A percentile compares a stretch with the other conserved stretches of the same genome.
Conservation (phyloP, 2,329 filamentous ascomycete species). For the Trichoderma asperellum region DNA sequence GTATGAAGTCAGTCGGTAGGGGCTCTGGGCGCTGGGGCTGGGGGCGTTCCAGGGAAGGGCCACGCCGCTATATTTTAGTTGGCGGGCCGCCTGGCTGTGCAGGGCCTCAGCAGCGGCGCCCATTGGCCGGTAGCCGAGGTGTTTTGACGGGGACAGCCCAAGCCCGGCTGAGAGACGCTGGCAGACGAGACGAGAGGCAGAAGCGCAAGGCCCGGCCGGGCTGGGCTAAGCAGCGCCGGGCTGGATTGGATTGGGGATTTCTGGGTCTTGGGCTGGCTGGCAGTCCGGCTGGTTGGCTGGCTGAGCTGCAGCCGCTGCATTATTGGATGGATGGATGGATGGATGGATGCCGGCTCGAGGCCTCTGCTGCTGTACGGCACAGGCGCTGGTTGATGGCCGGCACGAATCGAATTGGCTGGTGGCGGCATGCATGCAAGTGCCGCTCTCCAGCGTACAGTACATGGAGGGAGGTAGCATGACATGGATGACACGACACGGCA, state of each 20-base stretch:
- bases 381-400: background rate
- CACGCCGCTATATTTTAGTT: constrained; percentile 27
- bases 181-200: background rate
- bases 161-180: constrained; percentile 12
- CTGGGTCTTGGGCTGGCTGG: background rate
- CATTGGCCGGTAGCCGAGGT: constrained; percentile 39
- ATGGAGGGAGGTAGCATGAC: background rate
- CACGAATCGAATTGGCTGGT: background rate
- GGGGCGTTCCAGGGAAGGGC: constrained; percentile 13
- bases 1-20: constrained; percentile 7
- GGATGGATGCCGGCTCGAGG: background rate
- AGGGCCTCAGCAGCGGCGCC: constrained; percentile 29
- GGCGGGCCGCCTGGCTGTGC: constrained; percentile 29
- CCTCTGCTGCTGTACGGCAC: background rate
- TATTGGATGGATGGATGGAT: background rate
- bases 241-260: background rate
- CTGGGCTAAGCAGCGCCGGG: background rate
- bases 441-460: background rate
- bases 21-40: background rate
- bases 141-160: constrained; percentile 15
- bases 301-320: background rate
- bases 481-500: background rate
- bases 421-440: background rate
- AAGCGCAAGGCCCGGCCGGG: background rate
- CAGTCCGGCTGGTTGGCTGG: background rate